A percentile compares a stretch with the other conserved stretches of the same genome.
phyloP scores from a whole-genome alignment of 2,329 filamentous ascomycete species.

The Verticillium longisporum region DNA sequence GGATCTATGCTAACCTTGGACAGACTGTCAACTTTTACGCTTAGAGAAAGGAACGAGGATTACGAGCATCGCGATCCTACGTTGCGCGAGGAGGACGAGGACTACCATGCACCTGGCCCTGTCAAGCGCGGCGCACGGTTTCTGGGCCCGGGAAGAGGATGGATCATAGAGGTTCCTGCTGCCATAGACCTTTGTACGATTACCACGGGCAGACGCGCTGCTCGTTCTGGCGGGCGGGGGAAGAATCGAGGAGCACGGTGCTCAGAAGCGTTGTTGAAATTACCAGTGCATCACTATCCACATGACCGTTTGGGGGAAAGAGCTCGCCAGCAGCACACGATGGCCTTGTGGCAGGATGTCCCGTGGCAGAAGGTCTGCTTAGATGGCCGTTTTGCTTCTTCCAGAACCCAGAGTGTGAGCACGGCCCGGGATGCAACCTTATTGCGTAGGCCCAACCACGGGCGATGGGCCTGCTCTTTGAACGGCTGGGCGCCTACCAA shows the following conservation, averaged over 20 bases:
- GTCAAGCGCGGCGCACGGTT: background rate
- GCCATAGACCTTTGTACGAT: constrained; percentile 1
- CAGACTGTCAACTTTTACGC: constrained; percentile 54
- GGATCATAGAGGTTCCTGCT: background rate
- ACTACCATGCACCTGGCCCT: background rate
- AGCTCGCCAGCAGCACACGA: background rate
- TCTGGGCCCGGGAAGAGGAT: background rate
- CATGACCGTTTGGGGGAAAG: background rate
- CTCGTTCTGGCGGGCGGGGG: background rate
- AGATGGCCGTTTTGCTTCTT: background rate
- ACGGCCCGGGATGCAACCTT: background rate
- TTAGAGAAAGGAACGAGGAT: constrained; percentile 17
- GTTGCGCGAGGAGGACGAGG: no score
- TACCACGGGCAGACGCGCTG: background rate
- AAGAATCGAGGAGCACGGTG: background rate
- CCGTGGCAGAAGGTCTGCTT: background rate
- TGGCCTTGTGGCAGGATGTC: background rate
- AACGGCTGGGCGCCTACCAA: background rate
- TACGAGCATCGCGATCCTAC: background rate
- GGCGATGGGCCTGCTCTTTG: background rate
- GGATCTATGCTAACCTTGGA: constrained; percentile 15
- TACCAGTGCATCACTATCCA: background rate
- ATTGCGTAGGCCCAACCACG: background rate
- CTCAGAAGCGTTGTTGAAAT: background rate
- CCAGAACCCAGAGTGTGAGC: background rate